Base-by-base conservation (phyloP, 768 basidiomycete species). In the Pleurotus eryngii region DNA sequence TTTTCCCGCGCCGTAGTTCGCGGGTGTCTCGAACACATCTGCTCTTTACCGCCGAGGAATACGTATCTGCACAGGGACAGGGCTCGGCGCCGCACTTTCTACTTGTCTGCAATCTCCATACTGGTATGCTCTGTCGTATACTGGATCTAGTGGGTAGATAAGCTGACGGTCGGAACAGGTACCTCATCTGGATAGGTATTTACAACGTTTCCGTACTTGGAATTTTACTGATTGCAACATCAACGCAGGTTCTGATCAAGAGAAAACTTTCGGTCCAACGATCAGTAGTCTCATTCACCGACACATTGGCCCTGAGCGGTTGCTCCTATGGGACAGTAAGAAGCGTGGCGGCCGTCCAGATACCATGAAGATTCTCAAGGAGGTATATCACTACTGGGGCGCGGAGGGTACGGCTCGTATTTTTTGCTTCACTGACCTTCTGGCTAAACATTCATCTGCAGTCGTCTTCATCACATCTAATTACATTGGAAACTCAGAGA, bases 381-480 rank as follows among this genome's bases (percentile, higher is more conserved):
- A 91, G 59, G 80, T 77, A 2, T 89, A 88, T 63, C 68, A 79
- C 24, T 79, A 76, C 45, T 92, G 86, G 86, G 76, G 82, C 42
- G 89, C 89, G 2, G 89, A 92, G 74, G 85, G 83, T 81, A 63
- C 57, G 61, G 20, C 50, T 12, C 46, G 38, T 46, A 22, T 1
- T 49, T 9, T 12, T 43, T 47, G 17, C 55, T 43, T 60, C 54
- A 49, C 30, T 37, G n/a, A 57, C 27, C 27, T 39, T 30, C 57
- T 46, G 56, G 38, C 53, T 22, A 24, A n/a, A 12, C 56, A 27
- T 57, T 59, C 3, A 59, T 40, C 9, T 49, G 27, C 35, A 84
- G 85, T 92, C 46, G 84, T 91, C 24, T 89, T 92, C 70, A 88
- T 92, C 69, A 92, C 89, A 6, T 90, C 89, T n/a, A 92, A 92